Evolutionary conservation across 2,329 filamentous ascomycete genomes (phyloP), one percentile per base, ranked within the genome.

Genomic region (Pezicula radicicola): DNA sequence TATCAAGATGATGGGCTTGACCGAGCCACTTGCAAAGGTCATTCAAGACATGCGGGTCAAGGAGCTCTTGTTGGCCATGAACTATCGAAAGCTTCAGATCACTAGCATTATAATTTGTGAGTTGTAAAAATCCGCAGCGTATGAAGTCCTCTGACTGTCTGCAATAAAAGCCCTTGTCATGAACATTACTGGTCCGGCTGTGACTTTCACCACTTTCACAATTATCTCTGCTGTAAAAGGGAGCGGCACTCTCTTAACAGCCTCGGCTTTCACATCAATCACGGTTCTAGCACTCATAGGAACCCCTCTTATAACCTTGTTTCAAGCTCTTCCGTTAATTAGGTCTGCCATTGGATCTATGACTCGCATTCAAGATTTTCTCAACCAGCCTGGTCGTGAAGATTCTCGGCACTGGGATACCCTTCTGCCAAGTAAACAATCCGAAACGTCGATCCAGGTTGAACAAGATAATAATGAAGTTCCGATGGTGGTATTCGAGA

Each of bases 271-370:
- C 46, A 72, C 73, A 0, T 68, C 69, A 0, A 50, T 75, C 1
- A 72, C 73, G 1, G 68, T 73, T 16, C 66, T 75, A 18, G 55
- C 69, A 0, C 58, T 75, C 0, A 56, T 75, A 13, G 58, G 66
- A 2, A 62, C 64, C 8, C 72, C 72, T 3, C 61, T 76, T 3
- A 68, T 68, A 28, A 64, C 61, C 44, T 57, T 75, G 49, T 71
- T 76, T 28, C 68, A 72, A 52, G 58, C 58, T 0, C 60, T 72
- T 8, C 67, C 73, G 3, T 60, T 63, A 6, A 50, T 75, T 30
- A 66, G 66, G 28, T 66, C 70, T 8, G 69, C 65, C 1, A 33
- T 72, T 7, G 67, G 70, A 0, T 73, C 71, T 15, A 61, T 75
- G 45, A 62, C 65, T 18, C 64, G 73, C 6, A 73, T 76, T 7